phyloP scores from a whole-genome alignment of 2,329 filamentous ascomycete species.

The Alternaria arbusti region DNA sequence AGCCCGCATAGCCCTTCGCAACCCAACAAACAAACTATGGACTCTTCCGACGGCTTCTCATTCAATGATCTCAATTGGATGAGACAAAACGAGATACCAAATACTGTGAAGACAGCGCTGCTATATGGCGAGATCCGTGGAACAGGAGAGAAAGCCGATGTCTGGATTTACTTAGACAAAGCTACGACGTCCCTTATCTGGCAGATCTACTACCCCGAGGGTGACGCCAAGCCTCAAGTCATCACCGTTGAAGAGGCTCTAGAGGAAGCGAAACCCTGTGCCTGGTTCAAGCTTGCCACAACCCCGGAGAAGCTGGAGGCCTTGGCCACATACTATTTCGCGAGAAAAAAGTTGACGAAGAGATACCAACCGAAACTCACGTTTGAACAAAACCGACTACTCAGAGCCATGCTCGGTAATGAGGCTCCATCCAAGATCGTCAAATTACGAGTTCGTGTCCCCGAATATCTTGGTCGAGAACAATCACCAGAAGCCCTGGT shows the following conservation, averaged over 20 bases:
- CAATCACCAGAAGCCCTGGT: neutral
- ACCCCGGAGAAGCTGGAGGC: neutral
- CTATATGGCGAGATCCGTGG: neutral
- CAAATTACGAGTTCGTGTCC: neutral
- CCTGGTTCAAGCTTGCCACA: slow-evolving; percentile 1
- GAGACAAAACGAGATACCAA: neutral
- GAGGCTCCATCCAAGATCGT: neutral
- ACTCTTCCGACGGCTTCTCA: neutral
- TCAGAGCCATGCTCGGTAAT: neutral
- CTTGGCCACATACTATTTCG: slow-evolving; percentile 7
- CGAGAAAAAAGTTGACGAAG: neutral
- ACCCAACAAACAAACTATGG: neutral
- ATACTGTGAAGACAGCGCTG: neutral
- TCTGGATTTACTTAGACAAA: neutral
- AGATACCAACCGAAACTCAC: neutral
- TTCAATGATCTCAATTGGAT: neutral
- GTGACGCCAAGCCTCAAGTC: neutral
- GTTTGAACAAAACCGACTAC: neutral
- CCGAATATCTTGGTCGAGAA: neutral
- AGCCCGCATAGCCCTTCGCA: neutral
- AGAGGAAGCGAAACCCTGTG: neutral
- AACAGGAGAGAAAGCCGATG: neutral
- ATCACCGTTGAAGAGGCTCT: neutral
- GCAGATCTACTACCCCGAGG: neutral
- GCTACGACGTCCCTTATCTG: neutral